Base-by-base conservation (phyloP, 176 grass and related monocot species). In the Avena insularis region DNA sequence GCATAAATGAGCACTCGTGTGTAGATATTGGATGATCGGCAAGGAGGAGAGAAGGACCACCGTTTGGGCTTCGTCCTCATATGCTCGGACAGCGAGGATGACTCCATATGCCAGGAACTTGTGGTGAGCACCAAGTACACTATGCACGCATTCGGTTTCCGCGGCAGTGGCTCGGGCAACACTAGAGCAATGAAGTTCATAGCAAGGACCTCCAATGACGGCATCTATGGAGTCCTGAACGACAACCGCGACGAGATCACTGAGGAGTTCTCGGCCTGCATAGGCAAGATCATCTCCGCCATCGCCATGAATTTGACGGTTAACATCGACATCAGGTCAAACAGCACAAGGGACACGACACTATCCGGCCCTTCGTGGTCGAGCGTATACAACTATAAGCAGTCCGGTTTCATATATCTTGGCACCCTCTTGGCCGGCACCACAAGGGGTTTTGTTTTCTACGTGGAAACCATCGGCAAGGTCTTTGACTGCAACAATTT, bases 21-120 rank as follows among this genome's bases (percentile, higher is more conserved):
- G 36, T 17, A 81, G 79, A 23, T 81, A 51, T 67, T 81, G 79
- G 61, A 81, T 53, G 46, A 50, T 33, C 20, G 79, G 8, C n/a
- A 13, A 81, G 60, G 1, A 50, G 15, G 6, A 1, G 2, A 17
- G 4, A 43, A 67, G 43, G 21, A 38, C 36, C 62, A 38, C 36
- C 62, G 62, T 0, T 0, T 35, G 46, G 61, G 79, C 10, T 82
- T 48, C 0, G 49, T 81, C 23, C 31, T 81, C 11, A 14, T 82
- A 25, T 67, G 67, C 27, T 81, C 79, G 23, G 23, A 81, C 45
- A 66, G n/a, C 12, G 13, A 66, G 1, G 25, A 82, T 4, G 27
- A 12, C 8, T 68, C 79, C 45, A 53, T 68, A 62, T 1, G 14
- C 25, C 38, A 71, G 16, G 1, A 20, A 46, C 2, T 9, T 3